These are phyloP conservation scores for Odonthalia washingtoniensis DNA, from an alignment of 31 red algal genomes.

Conservation along the genomic window DNA sequence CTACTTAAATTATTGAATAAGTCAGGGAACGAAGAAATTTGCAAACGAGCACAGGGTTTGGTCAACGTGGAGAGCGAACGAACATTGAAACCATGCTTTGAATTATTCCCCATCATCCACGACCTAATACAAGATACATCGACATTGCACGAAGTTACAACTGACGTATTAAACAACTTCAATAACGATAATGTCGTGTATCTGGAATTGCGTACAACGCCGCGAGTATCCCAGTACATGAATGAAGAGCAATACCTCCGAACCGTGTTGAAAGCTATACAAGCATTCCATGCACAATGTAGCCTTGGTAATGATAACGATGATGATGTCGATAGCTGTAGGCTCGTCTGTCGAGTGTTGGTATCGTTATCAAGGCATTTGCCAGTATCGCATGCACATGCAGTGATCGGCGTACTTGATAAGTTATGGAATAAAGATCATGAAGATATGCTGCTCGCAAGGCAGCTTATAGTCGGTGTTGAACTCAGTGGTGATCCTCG, in stretches of 20 bases:
- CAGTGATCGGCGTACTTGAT: not conserved
- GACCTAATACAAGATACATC: conserved; percentile 31
- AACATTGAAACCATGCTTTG: conserved; percentile 45
- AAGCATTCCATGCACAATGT: conserved; percentile 3
- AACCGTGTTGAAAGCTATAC: conserved; percentile 40
- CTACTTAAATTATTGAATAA: conserved; percentile 35
- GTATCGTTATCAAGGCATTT: conserved; percentile 62
- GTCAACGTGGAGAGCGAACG: not conserved
- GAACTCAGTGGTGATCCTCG: conserved; percentile 58
- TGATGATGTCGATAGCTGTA: no score
- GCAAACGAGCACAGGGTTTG: not conserved
- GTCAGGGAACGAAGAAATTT: conserved; percentile 28
- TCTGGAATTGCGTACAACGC: conserved; percentile 62
- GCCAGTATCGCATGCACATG: conserved; percentile 13
- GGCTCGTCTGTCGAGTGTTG: conserved; percentile 48
- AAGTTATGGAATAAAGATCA: not conserved
- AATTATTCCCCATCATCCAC: conserved; percentile 62
- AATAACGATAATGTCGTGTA: conserved; percentile 46
- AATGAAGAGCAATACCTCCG: conserved; percentile 30
- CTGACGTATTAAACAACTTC: conserved; percentile 47
- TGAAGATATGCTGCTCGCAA: not conserved
- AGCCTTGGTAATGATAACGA: no score
- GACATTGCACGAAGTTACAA: conserved; percentile 10
- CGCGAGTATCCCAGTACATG: conserved; percentile 25
- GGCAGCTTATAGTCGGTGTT: conserved; percentile 54